A percentile compares a stretch with the other conserved stretches of the same genome.
These are phyloP conservation scores for Solanum appendiculatum DNA, from an alignment of 257 asterid species.

Conservation along the genomic window DNA sequence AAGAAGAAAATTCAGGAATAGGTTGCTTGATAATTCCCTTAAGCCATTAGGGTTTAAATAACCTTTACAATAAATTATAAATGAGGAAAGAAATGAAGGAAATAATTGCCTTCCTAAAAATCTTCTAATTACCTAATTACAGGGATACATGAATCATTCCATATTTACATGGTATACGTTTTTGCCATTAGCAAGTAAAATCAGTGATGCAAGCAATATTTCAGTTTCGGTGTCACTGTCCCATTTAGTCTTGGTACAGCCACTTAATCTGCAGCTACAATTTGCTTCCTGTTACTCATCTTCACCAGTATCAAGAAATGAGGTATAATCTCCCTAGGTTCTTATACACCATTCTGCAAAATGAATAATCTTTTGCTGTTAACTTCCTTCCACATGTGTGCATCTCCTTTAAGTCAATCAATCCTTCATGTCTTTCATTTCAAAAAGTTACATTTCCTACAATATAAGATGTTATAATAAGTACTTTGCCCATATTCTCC, in stretches of 20 bases:
- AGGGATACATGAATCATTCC: neutral
- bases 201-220: neutral
- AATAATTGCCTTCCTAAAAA: neutral
- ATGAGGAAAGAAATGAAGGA: neutral
- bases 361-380: neutral
- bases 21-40: neutral
- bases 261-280: neutral
- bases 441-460: neutral
- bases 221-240: neutral
- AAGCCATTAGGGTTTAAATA: neutral
- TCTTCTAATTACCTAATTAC: neutral
- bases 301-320: neutral
- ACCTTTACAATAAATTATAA: neutral
- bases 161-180: neutral
- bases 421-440: neutral
- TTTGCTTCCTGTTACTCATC: neutral
- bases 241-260: neutral
- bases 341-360: neutral
- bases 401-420: neutral
- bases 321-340: neutral
- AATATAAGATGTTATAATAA: neutral
- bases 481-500: neutral
- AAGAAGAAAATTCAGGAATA: neutral
- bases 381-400: neutral
- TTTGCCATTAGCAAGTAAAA: neutral